Evolutionary conservation across 225 moss, liverwort and hornwort genomes (phyloP).

Genomic region (Thuidium tamariscinum): DNA sequence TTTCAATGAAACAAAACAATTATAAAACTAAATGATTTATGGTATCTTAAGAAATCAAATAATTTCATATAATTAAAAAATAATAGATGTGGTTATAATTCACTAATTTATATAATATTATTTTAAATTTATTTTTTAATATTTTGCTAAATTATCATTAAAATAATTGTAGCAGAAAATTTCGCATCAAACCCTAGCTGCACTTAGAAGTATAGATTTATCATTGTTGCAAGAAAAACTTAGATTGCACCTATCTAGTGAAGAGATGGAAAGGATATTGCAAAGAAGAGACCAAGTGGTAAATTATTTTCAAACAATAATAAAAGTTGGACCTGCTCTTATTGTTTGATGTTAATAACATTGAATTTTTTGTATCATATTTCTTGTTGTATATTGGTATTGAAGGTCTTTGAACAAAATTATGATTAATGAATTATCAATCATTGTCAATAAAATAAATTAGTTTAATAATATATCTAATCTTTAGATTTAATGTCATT

Average conservation of each 20-base stretch:
- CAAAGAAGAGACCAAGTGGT: constrained; percentile 9
- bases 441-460: not conserved
- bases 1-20: not conserved
- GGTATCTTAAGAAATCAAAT: not conserved
- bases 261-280: constrained; percentile 20
- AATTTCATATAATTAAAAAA: not conserved
- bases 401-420: not conserved
- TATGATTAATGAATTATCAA: too few relatives aligned
- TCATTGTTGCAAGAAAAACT: constrained; percentile 20
- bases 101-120: not conserved
- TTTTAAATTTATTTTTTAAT: not conserved
- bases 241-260: not conserved
- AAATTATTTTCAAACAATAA: constrained; percentile 12
- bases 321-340: not conserved
- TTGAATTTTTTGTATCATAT: not conserved
- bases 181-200: constrained; percentile 8
- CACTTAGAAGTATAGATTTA: constrained; percentile 8
- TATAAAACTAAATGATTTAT: too few relatives aligned
- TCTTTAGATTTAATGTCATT: not conserved
- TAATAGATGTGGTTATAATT: fast-evolving
- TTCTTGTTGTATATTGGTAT: not conserved
- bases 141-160: not conserved
- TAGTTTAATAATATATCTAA: too few relatives aligned
- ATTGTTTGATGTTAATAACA: not conserved
- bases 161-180: not conserved